A percentile compares a stretch with the other conserved stretches of the same genome.
phyloP scores from a whole-genome alignment of 2,329 filamentous ascomycete species.

The Botryosphaeria dothidea region DNA sequence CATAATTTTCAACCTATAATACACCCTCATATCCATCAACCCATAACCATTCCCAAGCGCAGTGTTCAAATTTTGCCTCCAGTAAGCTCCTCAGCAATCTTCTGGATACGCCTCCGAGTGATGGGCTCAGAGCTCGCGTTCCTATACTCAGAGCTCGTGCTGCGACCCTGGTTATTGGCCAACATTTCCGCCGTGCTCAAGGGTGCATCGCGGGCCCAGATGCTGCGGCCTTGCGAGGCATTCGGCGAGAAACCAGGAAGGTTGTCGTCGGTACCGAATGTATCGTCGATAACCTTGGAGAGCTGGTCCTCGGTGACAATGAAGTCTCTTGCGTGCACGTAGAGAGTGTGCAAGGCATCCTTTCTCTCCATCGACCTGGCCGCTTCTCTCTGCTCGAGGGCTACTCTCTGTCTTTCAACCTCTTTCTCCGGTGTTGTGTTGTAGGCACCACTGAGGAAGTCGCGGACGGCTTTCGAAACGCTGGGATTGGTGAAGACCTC shows the following conservation, averaged over 20 bases:
- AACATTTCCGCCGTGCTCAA: conserved; percentile 36
- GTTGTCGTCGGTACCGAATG: conserved; percentile 66
- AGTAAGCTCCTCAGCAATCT: conserved; percentile 66
- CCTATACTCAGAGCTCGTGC: conserved; percentile 26
- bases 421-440: neutral
- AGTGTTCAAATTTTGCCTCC: conserved; percentile 51
- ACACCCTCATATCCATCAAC: neutral
- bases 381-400: conserved; percentile 44
- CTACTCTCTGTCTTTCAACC: neutral
- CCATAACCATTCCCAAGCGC: neutral
- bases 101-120: conserved; percentile 58
- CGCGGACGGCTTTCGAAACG: conserved; percentile 42
- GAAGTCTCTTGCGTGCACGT: conserved; percentile 84
- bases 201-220: conserved; percentile 33
- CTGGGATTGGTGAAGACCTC: conserved; percentile 74
- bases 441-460: conserved; percentile 31
- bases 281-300: conserved; percentile 67
- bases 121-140: conserved; percentile 44
- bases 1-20: neutral
- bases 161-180: conserved; percentile 36
- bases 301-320: conserved; percentile 82
- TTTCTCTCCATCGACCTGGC: conserved; percentile 61
- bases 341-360: conserved; percentile 79
- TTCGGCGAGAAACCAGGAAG: conserved; percentile 42
- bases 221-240: conserved; percentile 30